Percentiles rank a stretch among this genome's conserved stretches.
Conservation (phyloP, 768 basidiomycete genomes). For the Hebeloma cylindrosporum region DNA sequence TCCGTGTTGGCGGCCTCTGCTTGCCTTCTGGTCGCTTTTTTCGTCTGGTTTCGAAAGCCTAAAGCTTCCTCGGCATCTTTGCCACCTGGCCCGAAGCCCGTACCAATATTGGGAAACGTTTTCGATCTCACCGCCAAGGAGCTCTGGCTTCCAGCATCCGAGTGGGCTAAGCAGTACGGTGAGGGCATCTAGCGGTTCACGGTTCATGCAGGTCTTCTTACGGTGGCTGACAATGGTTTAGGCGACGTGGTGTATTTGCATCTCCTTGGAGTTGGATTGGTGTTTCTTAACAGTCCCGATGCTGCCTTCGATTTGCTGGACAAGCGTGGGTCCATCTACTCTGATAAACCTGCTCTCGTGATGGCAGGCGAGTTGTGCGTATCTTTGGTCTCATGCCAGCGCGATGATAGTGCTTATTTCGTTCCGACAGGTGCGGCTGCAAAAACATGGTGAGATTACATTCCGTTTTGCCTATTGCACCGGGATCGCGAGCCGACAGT, state of each 20-base stretch:
- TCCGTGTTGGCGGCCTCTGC: constrained; percentile 33
- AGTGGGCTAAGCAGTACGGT: constrained; percentile 70
- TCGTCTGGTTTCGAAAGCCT: constrained; percentile 44
- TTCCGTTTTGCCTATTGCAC: constrained; percentile 7
- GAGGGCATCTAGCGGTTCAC: constrained; percentile 17
- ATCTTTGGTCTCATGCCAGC: constrained; percentile 3
- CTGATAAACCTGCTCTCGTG: constrained; percentile 67
- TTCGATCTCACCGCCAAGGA: constrained; percentile 58
- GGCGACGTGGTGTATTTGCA: constrained; percentile 68
- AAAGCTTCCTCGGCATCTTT: constrained; percentile 41
- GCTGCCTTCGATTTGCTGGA: constrained; percentile 66
- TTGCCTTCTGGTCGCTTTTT: constrained; percentile 39
- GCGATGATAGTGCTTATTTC: constrained; percentile 7
- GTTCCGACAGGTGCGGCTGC: constrained; percentile 50
- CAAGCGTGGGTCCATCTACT: constrained; percentile 68
- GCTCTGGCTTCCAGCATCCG: constrained; percentile 60
- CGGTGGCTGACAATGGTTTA: constrained; percentile 19
- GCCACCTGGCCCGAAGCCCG: constrained; percentile 68
- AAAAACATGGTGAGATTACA: constrained; percentile 56
- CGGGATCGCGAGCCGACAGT: constrained; percentile 8
- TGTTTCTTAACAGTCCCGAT: constrained; percentile 65
- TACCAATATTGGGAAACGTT: constrained; percentile 67
- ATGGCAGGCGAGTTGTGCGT: constrained; percentile 74
- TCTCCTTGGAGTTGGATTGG: constrained; percentile 62
- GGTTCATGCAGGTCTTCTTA: neutral